phyloP scores from a whole-genome alignment of 306 rosid species.

The Cucurbita pepo region DNA sequence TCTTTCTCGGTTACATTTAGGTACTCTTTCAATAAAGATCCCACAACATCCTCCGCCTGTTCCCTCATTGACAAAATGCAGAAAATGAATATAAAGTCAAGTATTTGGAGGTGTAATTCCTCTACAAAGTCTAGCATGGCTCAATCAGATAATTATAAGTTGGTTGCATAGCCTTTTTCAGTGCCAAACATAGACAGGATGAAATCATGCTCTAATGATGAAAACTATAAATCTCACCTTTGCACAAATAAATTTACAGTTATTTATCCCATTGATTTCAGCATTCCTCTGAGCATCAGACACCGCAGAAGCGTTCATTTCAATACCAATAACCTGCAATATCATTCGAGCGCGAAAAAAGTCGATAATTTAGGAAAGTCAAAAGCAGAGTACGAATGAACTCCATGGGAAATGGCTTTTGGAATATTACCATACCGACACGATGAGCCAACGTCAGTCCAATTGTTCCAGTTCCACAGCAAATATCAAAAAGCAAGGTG shows the following conservation, averaged over 20 bases:
- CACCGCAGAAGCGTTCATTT: conserved; percentile 93
- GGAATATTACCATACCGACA: conserved; percentile 91
- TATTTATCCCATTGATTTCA: conserved; percentile 78
- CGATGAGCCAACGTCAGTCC: conserved; percentile 91
- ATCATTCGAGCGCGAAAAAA: conserved; percentile 3
- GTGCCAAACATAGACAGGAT: not conserved
- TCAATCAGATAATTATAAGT: not conserved
- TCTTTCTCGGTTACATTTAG: conserved; percentile 29
- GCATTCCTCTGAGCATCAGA: conserved; percentile 82
- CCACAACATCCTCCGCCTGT: conserved; percentile 96
- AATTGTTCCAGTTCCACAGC: conserved; percentile 97
- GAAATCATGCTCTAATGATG: conserved; percentile 3
- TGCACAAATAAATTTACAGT: conserved; percentile 64
- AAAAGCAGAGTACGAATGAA: not conserved
- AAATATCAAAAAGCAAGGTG: conserved; percentile 80
- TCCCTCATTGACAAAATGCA: conserved; percentile 8
- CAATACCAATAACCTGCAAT: conserved; percentile 83
- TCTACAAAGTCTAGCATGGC: not conserved
- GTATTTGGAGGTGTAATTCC: not conserved
- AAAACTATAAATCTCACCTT: conserved; percentile 48
- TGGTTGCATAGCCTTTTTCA: not conserved
- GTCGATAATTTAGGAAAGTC: conserved; percentile 1
- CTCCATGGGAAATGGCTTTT: not conserved
- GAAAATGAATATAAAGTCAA: conserved; percentile 4
- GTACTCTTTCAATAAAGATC: conserved; percentile 70